Evolutionary conservation across 129 eudicot genomes (phyloP).

Genomic region (Escallonia herrerae): DNA sequence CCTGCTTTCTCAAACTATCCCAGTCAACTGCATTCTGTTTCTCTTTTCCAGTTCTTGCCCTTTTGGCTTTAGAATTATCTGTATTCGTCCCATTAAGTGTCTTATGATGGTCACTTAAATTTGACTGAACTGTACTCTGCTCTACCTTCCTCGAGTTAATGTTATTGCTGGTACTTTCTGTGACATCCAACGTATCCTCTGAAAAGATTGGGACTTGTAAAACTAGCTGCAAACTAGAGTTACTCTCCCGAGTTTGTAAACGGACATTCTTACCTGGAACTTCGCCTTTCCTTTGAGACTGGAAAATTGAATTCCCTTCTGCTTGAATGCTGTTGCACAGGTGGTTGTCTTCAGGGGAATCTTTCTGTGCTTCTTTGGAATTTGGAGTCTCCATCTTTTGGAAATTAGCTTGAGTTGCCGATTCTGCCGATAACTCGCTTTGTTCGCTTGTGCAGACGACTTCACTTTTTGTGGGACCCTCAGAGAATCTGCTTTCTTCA

Average conservation of each 20-base stretch:
- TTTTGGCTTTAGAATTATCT: slow-evolving; percentile 30
- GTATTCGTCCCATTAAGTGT: slow-evolving; percentile 7
- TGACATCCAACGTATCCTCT: slow-evolving; percentile 30
- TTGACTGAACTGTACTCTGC: slow-evolving; percentile 30
- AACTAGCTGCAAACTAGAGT: slow-evolving; percentile 22
- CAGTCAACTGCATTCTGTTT: slow-evolving; percentile 49
- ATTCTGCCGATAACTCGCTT: slow-evolving; percentile 54
- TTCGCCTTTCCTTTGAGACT: slow-evolving; percentile 9
- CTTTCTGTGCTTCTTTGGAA: slow-evolving; percentile 31
- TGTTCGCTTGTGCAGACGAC: slow-evolving; percentile 37
- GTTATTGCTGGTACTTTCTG: slow-evolving; percentile 21
- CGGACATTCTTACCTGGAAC: slow-evolving; percentile 8
- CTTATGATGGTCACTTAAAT: slow-evolving; percentile 16
- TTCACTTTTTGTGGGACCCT: slow-evolving; percentile 22
- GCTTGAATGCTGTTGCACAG: slow-evolving; percentile 23
- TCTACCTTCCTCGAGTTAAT: slow-evolving; percentile 25
- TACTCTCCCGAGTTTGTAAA: slow-evolving; percentile 10
- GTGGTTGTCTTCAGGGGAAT: slow-evolving; percentile 14
- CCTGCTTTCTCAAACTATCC: slow-evolving; percentile 66
- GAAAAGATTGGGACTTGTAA: slow-evolving; percentile 9
- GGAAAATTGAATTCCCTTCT: slow-evolving; percentile 5
- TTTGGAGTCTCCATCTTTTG: slow-evolving; percentile 23
- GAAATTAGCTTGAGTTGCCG: slow-evolving; percentile 33
- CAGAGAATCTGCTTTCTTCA: slow-evolving; percentile 19
- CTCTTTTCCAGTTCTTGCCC: slow-evolving; percentile 35